Conservation (phyloP, 75 land plant species). For the Cupressus sempervirens region DNA sequence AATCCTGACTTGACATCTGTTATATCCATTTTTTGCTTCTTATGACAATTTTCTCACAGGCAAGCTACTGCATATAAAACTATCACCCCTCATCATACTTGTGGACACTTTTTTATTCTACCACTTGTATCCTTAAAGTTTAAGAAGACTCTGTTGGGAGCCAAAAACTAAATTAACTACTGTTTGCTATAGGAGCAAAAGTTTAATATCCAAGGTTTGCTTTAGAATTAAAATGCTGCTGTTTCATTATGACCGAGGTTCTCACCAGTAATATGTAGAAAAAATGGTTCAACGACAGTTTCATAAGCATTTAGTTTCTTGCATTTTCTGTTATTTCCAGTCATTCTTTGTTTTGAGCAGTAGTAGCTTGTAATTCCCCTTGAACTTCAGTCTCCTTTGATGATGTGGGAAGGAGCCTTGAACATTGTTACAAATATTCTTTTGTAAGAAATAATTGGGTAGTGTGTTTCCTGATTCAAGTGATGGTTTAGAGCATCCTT, state of each 20-base stretch:
- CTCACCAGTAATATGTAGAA: background rate
- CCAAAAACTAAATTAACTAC: background rate
- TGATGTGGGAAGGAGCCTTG: too few relatives aligned
- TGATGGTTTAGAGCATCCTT: too few relatives aligned
- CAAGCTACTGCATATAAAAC: too few relatives aligned
- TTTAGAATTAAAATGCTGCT: background rate
- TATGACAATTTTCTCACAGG: background rate
- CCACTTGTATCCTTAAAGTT: too few relatives aligned
- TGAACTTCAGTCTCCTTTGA: too few relatives aligned
- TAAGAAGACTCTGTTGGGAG: background rate
- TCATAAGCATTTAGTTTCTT: background rate
- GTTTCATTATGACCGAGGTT: background rate
- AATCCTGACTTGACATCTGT: background rate
- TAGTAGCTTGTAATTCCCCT: too few relatives aligned
- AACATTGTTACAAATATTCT: too few relatives aligned
- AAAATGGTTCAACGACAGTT: too few relatives aligned
- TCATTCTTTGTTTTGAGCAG: too few relatives aligned
- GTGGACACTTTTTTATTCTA: background rate
- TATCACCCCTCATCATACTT: background rate
- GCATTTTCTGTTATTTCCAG: background rate
- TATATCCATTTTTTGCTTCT: too few relatives aligned
- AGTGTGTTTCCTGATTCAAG: too few relatives aligned
- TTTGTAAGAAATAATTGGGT: too few relatives aligned
- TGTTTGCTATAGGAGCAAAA: background rate
- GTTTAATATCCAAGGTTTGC: background rate